Evolutionary conservation across 345 rosid species (phyloP).

Genomic region (Pistacia integerrima): DNA sequence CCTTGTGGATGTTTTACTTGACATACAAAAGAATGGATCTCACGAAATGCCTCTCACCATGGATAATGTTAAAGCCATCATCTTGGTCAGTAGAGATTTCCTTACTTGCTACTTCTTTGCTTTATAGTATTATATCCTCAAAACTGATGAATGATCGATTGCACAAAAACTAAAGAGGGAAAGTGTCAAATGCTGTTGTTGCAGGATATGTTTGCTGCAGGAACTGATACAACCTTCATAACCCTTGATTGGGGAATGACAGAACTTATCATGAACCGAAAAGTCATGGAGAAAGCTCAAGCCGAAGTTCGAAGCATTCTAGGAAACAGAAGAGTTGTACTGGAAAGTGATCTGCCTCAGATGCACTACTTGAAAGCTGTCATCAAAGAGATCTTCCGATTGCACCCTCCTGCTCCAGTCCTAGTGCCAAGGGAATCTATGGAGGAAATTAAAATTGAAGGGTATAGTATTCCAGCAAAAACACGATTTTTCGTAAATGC

Average conservation of each 20-base stretch:
- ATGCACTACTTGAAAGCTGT: slow-evolving; percentile 48
- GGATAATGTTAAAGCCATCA: slow-evolving; percentile 45
- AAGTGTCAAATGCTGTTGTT: slow-evolving; percentile 4
- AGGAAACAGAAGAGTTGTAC: slow-evolving; percentile 35
- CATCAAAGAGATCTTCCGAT: slow-evolving; percentile 53
- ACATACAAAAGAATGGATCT: slow-evolving; percentile 26
- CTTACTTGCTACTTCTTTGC: background rate
- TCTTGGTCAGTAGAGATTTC: slow-evolving; percentile 36
- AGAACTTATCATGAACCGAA: slow-evolving; percentile 41
- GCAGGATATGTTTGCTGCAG: slow-evolving; percentile 49
- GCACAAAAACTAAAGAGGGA: background rate
- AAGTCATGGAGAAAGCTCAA: slow-evolving; percentile 41
- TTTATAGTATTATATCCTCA: background rate
- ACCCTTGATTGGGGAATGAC: slow-evolving; percentile 49
- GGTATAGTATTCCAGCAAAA: slow-evolving; percentile 46
- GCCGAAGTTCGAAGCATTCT: slow-evolving; percentile 39
- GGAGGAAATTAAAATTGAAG: slow-evolving; percentile 41
- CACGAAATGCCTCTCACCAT: slow-evolving; percentile 36
- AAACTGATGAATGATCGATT: background rate
- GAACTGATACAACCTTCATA: slow-evolving; percentile 41
- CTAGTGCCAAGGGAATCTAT: slow-evolving; percentile 58
- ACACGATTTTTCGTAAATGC: slow-evolving; percentile 41
- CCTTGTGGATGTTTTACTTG: slow-evolving; percentile 39
- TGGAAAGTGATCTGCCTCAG: slow-evolving; percentile 43
- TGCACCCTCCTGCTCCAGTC: slow-evolving; percentile 60